A percentile compares a stretch with the other conserved stretches of the same genome.
Evolutionary conservation across 2,329 filamentous ascomycete genomes (phyloP).

Genomic region (Massarina eburnea): DNA sequence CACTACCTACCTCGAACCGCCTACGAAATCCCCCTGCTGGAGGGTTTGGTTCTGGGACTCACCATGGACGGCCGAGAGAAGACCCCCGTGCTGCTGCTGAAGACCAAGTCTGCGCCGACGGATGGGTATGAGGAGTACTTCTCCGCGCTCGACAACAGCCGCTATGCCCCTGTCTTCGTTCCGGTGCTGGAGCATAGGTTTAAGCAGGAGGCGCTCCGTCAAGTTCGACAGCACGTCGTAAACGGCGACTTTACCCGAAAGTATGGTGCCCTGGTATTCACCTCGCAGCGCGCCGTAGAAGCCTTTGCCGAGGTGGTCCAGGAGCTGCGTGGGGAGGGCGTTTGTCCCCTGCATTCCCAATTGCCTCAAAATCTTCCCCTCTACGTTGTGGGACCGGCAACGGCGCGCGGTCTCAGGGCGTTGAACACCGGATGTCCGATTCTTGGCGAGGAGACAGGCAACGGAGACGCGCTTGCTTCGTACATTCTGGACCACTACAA

Average conservation of each 20-base stretch:
- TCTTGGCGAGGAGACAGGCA: constrained; percentile 80
- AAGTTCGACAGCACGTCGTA: constrained; percentile 56
- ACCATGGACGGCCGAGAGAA: no score
- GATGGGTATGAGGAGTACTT: constrained; percentile 76
- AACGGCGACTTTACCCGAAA: constrained; percentile 45
- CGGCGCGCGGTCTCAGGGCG: constrained; percentile 68
- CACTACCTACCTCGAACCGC: no score
- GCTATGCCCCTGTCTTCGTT: constrained; percentile 69
- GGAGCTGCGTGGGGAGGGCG: constrained; percentile 49
- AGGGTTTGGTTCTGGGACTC: no score
- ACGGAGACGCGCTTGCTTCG: constrained; percentile 74
- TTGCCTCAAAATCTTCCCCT: constrained; percentile 59
- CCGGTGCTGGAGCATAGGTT: constrained; percentile 76
- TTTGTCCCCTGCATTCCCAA: constrained; percentile 30
- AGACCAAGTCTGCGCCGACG: constrained; percentile 71
- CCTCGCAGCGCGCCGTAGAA: constrained; percentile 80
- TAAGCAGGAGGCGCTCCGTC: constrained; percentile 59
- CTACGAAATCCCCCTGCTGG: no score
- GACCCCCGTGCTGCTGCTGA: constrained; percentile 69
- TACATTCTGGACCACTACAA: constrained; percentile 81
- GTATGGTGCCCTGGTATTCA: constrained; percentile 82
- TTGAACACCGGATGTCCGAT: constrained; percentile 59
- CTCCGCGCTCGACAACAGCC: constrained; percentile 45
- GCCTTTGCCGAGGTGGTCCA: constrained; percentile 68
- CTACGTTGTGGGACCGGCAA: constrained; percentile 81